Evolutionary conservation across 1,139 yeast species (phyloP).

Genomic region (Hanseniaspora uvarum): DNA sequence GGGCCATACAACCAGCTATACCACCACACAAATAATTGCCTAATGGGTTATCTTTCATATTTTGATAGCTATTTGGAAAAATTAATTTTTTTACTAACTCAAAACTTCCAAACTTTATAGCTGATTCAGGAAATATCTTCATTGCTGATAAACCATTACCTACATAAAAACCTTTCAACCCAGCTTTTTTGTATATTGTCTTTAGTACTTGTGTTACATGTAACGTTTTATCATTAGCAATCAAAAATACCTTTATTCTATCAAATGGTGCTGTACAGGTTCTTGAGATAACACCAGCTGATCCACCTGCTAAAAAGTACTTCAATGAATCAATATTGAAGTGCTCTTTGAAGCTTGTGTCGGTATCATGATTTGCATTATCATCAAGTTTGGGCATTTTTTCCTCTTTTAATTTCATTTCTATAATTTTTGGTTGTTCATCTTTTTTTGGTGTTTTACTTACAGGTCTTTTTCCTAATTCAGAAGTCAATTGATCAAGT

Average conservation of each 20-base stretch:
- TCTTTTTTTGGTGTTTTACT: neutral
- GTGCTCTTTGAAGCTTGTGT: neutral
- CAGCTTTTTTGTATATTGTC: slow-evolving; percentile 66
- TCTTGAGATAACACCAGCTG: slow-evolving; percentile 93
- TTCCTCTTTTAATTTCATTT: neutral
- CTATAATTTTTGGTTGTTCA: neutral
- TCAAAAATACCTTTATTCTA: slow-evolving; percentile 80
- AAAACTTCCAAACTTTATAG: slow-evolving; percentile 93
- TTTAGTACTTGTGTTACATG: slow-evolving; percentile 57
- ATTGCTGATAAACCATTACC: slow-evolving; percentile 91
- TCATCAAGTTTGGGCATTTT: neutral
- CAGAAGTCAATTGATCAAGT: slow-evolving; percentile 34
- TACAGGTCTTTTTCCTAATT: slow-evolving; percentile 3
- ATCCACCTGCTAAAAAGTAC: slow-evolving; percentile 85
- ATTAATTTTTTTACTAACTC: slow-evolving; percentile 78
- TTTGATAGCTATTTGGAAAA: slow-evolving; percentile 62
- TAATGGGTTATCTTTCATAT: slow-evolving; percentile 47
- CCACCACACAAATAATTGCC: slow-evolving; percentile 92
- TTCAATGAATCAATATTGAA: slow-evolving; percentile 59
- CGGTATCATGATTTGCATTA: neutral
- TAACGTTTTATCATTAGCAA: slow-evolving; percentile 53
- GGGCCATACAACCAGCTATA: slow-evolving; percentile 87
- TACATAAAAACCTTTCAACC: slow-evolving; percentile 74
- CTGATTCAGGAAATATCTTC: slow-evolving; percentile 93
- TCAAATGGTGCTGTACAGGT: slow-evolving; percentile 97